Base-by-base conservation (phyloP, 2,329 filamentous ascomycete species). In the Alternaria novae-zelandiae region DNA sequence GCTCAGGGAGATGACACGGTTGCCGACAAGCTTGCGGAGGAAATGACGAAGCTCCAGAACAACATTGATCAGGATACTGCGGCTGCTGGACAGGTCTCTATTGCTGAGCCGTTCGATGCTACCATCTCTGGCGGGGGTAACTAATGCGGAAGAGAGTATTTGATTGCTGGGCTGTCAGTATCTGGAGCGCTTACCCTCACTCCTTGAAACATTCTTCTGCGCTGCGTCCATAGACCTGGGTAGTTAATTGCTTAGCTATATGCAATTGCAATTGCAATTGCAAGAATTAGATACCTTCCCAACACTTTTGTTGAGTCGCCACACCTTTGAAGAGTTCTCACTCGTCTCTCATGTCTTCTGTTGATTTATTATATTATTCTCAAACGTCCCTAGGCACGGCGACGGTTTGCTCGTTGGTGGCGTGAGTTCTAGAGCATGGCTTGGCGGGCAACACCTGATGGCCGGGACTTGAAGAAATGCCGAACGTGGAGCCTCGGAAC, bases 11-110 rank as follows among this genome's bases (percentile, higher is more conserved):
- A 83, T 54, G 79, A 83, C 67, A 32, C 26, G 4, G 82, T 82
- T 41, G 72, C 80, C 26, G 80, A 63, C 43, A 80, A 85, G 73
- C 78, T 87, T 28, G 80, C 80, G 13, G 73, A 76, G 10, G 83
- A 88, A 78, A 74, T 80, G 68, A 84, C 71, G 56, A 88, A 88
- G 80, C 79, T 88, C 57, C 78, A 84, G 66, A 87, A 80, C 63
- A 88, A 88, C 74, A 81, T 88, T 55, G 76, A 79, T 10, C 77
- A 80, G 32, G 86, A 88, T 58, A 75, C 78, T 55, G 79, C 77
- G 30, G 82, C 82, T 57, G 83, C 84, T 4, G 86, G 86, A 5
- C 78, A 84, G 28, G 61, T 78, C 3, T 85, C 82, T 50, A 74
- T 74, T 6, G 71, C 70, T 6, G 59, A 77, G 32, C 57, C 68